A percentile compares a stretch with the other conserved stretches of the same genome.
Evolutionary conservation across 208 protist genomes (phyloP).

Genomic region (Herpetomonas muscarum): DNA sequence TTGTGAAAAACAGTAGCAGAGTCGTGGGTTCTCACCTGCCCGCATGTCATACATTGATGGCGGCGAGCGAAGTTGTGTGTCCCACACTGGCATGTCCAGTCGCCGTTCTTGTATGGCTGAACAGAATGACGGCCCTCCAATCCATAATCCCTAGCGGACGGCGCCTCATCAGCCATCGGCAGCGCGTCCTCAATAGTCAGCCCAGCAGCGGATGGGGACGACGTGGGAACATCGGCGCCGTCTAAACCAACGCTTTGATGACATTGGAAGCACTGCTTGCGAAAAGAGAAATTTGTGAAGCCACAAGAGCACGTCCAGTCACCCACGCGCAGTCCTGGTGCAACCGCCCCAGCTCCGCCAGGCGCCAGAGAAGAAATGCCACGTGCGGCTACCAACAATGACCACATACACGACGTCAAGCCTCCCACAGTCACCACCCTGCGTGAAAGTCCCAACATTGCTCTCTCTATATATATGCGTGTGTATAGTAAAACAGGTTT

Average conservation of each 20-base stretch:
- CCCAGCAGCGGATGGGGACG: too few species aligned
- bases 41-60: constrained; percentile 33
- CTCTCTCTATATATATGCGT: too few species aligned
- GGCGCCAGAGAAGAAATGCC: too few species aligned
- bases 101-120: constrained; percentile 24
- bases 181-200: not conserved
- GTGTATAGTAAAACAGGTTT: too few species aligned
- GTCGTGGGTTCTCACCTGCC: not conserved
- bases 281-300: constrained; percentile 66
- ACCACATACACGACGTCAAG: too few species aligned
- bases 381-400: too few species aligned
- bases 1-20: not conserved
- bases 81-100: constrained; percentile 76
- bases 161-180: not conserved
- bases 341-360: not conserved
- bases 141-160: constrained; percentile 9
- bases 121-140: not conserved
- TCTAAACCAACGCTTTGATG: constrained; percentile 4
- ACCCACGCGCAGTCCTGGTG: not conserved
- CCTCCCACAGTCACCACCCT: too few species aligned
- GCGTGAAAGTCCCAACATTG: too few species aligned
- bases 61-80: constrained; percentile 67
- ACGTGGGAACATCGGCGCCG: not conserved
- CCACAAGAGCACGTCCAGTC: constrained; percentile 69
- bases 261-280: constrained; percentile 61